Percentiles rank a stretch among this genome's conserved stretches.
Conservation (phyloP, 352 stramenopile species). For the Phytophthora fragariaefolia region DNA sequence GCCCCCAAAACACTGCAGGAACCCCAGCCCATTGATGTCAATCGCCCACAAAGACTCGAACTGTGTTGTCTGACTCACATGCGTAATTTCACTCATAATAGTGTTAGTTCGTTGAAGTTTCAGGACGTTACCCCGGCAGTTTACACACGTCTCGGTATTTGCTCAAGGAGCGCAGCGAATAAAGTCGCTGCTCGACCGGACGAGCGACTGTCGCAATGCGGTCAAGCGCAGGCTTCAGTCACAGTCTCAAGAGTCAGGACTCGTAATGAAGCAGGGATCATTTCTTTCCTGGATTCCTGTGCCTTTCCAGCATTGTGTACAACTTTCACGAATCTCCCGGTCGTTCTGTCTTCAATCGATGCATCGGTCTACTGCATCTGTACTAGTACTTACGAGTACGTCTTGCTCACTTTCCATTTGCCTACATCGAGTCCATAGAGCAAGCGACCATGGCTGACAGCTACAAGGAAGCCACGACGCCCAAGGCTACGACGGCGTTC, state of each 20-base stretch:
- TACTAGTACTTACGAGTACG: too few relatives aligned
- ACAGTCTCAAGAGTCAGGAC: background rate
- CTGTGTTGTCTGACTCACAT: background rate
- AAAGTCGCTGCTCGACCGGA: background rate
- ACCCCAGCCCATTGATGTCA: background rate
- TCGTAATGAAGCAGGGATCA: slow-evolving; percentile 1
- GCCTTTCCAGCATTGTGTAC: background rate
- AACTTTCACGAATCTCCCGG: background rate
- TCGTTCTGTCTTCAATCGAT: background rate
- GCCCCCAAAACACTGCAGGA: background rate
- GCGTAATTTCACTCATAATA: background rate
- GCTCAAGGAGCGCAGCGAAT: background rate
- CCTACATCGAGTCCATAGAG: background rate
- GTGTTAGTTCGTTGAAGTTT: too few relatives aligned
- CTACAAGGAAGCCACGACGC: background rate
- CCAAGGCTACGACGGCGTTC: slow-evolving; percentile 5
- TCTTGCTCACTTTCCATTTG: background rate
- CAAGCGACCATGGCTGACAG: background rate
- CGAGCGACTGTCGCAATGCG: slow-evolving; percentile 3
- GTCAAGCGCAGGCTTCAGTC: too few relatives aligned
- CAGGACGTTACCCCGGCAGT: too few relatives aligned
- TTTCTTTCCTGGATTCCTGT: background rate
- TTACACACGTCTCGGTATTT: too few relatives aligned
- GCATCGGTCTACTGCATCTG: too few relatives aligned
- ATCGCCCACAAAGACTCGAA: background rate